These are phyloP conservation scores for Scenedesmus sp. DNA, from an alignment of 163 green algal species.

Conservation along the genomic window DNA sequence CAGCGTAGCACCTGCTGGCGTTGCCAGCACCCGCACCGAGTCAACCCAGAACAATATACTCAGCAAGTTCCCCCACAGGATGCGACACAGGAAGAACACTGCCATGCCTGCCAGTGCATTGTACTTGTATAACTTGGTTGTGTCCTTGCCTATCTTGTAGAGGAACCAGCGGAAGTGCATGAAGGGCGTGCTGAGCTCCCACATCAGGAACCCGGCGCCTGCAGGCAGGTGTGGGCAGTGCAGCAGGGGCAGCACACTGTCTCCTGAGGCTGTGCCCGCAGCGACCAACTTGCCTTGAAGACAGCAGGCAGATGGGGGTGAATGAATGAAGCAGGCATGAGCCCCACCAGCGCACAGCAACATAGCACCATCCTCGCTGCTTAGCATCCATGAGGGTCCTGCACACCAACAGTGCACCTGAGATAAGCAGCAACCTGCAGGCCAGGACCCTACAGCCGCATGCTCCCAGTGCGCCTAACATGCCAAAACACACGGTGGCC, in stretches of 20 bases:
- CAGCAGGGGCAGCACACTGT: slow-evolving; percentile 11
- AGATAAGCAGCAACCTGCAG: too few species aligned
- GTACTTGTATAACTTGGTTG: slow-evolving; percentile 45
- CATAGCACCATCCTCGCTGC: background rate
- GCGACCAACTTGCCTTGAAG: too few species aligned
- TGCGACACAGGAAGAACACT: slow-evolving; percentile 71
- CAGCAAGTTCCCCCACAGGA: slow-evolving; percentile 62
- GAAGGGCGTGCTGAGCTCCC: slow-evolving; percentile 75
- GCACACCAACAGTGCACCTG: too few species aligned
- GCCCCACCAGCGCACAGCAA: too few species aligned
- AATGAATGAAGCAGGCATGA: too few species aligned
- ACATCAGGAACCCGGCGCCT: slow-evolving; percentile 70
- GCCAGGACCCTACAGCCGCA: background rate
- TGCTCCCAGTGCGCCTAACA: background rate
- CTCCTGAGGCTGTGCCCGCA: background rate
- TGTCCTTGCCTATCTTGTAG: slow-evolving; percentile 68
- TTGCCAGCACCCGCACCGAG: slow-evolving; percentile 27
- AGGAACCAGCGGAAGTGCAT: slow-evolving; percentile 76
- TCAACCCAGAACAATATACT: slow-evolving; percentile 43
- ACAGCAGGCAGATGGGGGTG: background rate
- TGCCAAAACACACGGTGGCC: too few species aligned
- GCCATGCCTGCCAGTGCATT: slow-evolving; percentile 65
- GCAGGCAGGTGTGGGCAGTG: slow-evolving; percentile 5
- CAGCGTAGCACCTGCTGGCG: slow-evolving; percentile 30
- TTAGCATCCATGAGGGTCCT: too few species aligned